These are phyloP conservation scores for Helicocarpus griseus DNA, from an alignment of 2,329 filamentous ascomycete genomes.

Conservation along the genomic window DNA sequence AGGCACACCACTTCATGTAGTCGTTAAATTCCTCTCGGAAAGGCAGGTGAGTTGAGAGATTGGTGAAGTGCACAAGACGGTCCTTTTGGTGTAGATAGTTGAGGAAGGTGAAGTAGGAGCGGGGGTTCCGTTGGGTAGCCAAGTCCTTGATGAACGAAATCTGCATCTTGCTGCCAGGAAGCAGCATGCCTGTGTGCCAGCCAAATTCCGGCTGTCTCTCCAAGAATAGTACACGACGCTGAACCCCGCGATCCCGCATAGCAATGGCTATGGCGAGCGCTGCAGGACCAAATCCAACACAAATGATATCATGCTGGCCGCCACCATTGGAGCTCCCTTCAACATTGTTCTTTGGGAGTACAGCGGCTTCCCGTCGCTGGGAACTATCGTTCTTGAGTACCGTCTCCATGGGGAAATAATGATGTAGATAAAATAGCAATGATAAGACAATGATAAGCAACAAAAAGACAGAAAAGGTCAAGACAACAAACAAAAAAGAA, in stretches of 20 bases:
- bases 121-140: constrained; percentile 76
- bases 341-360: neutral
- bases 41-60: constrained; percentile 79
- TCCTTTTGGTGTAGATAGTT: constrained; percentile 81
- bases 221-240: constrained; percentile 71
- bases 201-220: constrained; percentile 76
- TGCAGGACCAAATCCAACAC: constrained; percentile 86
- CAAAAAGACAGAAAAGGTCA: neutral
- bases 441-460: neutral
- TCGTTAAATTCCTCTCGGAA: constrained; percentile 85
- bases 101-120: constrained; percentile 81
- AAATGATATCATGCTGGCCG: constrained; percentile 61
- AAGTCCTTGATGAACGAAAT: constrained; percentile 97
- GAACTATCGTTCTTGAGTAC: constrained; percentile 2
- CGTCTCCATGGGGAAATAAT: constrained; percentile 2
- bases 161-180: constrained; percentile 91
- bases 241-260: constrained; percentile 64
- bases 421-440: neutral
- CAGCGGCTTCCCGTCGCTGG: neutral
- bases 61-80: constrained; percentile 82
- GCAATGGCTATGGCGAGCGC: constrained; percentile 84
- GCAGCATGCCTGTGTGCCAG: constrained; percentile 93
- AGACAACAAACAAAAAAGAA: neutral
- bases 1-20: constrained; percentile 87
- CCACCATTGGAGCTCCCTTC: neutral